A percentile compares a stretch with the other conserved stretches of the same genome.
Conservation (phyloP, 257 asterid genomes). For the Jaltomata sinuosa region DNA sequence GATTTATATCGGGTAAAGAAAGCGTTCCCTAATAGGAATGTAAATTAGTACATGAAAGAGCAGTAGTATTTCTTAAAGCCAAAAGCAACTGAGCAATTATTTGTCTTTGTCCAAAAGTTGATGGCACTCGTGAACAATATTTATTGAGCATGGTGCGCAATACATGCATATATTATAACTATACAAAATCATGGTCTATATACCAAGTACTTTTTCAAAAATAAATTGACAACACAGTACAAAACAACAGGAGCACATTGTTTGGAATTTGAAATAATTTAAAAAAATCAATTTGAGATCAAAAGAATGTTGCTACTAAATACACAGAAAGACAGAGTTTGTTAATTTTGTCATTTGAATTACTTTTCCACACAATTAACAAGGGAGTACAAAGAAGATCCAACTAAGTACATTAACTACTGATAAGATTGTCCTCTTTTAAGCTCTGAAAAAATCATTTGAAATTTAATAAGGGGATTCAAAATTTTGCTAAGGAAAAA, state of each 20-base stretch:
- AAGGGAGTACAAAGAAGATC: neutral
- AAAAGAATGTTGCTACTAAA: neutral
- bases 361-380: no score
- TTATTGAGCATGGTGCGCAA: neutral
- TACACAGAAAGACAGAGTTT: neutral
- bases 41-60: neutral
- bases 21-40: no score
- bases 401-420: neutral
- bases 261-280: neutral
- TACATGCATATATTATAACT: neutral
- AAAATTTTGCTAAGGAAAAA: no score
- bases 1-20: no score
- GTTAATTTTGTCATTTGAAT: neutral
- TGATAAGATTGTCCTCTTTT: neutral
- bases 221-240: neutral
- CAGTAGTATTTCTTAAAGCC: neutral
- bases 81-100: neutral
- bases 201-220: neutral
- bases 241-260: neutral
- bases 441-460: no score
- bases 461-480: neutral
- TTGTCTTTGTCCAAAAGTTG: neutral
- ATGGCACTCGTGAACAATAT: neutral
- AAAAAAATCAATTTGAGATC: neutral
- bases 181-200: neutral